Evolutionary conservation across 768 basidiomycete species (phyloP).

Genomic region (Lenzites betulinus): DNA sequence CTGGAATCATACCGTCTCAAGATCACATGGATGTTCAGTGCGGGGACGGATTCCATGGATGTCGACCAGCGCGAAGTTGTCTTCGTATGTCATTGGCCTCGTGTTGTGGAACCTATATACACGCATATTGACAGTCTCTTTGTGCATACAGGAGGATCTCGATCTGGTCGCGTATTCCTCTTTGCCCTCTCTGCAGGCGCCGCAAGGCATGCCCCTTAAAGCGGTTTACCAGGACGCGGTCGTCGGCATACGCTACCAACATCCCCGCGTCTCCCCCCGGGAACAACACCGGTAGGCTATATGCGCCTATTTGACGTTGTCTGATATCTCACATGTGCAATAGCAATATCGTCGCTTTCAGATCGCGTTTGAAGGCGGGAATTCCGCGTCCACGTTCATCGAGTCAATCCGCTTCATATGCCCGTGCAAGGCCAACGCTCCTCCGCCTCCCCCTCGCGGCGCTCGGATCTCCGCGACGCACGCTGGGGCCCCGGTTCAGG

Average conservation of each 20-base stretch:
- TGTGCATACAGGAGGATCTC: conserved; percentile 63
- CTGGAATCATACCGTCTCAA: conserved; percentile 67
- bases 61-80: conserved; percentile 56
- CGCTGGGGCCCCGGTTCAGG: background rate
- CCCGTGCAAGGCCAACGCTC: conserved; percentile 67
- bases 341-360: conserved; percentile 81
- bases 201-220: conserved; percentile 71
- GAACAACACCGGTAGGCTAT: conserved; percentile 35
- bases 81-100: conserved; percentile 52
- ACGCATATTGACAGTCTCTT: background rate
- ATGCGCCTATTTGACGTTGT: background rate
- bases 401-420: conserved; percentile 66
- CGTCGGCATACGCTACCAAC: conserved; percentile 75
- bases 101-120: conserved; percentile 3
- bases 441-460: conserved; percentile 26
- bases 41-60: conserved; percentile 35
- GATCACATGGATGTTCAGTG: conserved; percentile 62
- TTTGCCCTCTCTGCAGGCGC: conserved; percentile 36
- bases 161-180: conserved; percentile 72
- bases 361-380: conserved; percentile 58
- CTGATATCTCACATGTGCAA: conserved; percentile 12
- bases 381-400: conserved; percentile 57
- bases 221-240: conserved; percentile 75
- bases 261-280: conserved; percentile 42
- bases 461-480: background rate